A percentile compares a stretch with the other conserved stretches of the same genome.
Evolutionary conservation across 2,329 filamentous ascomycete genomes (phyloP).

Genomic region (Trichoderma atroviride): DNA sequence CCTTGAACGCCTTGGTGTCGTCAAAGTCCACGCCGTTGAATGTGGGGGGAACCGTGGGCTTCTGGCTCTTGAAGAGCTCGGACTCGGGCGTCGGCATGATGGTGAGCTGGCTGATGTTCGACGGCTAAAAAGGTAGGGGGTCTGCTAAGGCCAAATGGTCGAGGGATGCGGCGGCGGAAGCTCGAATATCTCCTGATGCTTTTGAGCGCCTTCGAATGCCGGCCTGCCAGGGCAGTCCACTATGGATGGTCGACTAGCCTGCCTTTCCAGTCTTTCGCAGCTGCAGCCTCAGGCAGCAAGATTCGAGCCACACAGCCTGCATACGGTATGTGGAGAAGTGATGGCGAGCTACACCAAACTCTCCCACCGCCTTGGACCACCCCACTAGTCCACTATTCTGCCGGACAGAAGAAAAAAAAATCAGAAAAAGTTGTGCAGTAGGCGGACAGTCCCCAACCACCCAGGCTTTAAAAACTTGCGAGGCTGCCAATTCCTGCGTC

Average conservation of each 20-base stretch:
- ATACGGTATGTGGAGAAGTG: slow-evolving; percentile 26
- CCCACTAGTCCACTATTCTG: slow-evolving; percentile 44
- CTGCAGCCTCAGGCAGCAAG: slow-evolving; percentile 26
- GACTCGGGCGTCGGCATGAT: slow-evolving; percentile 84
- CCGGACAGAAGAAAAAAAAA: slow-evolving; percentile 39
- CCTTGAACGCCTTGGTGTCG: slow-evolving; percentile 78
- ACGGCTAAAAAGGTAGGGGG: slow-evolving; percentile 1
- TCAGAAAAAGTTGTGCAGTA: slow-evolving; percentile 17
- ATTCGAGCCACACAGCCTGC: slow-evolving; percentile 18
- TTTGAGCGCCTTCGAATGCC: slow-evolving; percentile 33
- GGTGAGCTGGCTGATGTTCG: slow-evolving; percentile 29
- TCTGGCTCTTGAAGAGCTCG: slow-evolving; percentile 77
- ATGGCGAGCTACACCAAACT: slow-evolving; percentile 1
- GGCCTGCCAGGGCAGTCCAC: slow-evolving; percentile 5
- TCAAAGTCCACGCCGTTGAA: slow-evolving; percentile 89
- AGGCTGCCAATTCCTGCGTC: slow-evolving; percentile 7
- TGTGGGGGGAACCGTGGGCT: slow-evolving; percentile 78
- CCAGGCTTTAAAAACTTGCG: slow-evolving; percentile 28
- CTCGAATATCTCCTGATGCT: slow-evolving; percentile 30
- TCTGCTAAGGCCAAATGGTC: slow-evolving; percentile 28
- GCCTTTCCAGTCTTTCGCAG: not conserved
- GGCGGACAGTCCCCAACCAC: slow-evolving; percentile 27
- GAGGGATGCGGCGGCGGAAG: slow-evolving; percentile 27
- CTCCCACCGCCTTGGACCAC: slow-evolving; percentile 42
- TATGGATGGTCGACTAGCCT: slow-evolving; percentile 7